These are phyloP conservation scores for Trichoderma asperellum DNA, from an alignment of 2,329 filamentous ascomycete species.

Conservation along the genomic window DNA sequence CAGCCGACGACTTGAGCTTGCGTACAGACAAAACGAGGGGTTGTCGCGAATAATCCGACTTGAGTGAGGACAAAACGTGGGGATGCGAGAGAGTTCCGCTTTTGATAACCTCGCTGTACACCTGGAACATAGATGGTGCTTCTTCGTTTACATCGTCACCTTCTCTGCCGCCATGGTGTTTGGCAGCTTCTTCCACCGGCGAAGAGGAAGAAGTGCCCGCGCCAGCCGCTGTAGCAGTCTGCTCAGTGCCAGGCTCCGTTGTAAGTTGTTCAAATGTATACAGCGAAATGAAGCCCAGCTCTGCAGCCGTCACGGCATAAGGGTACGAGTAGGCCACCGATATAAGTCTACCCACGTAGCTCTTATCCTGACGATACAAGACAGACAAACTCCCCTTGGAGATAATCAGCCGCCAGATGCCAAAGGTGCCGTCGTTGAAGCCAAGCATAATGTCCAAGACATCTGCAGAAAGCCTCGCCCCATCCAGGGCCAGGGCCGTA, in stretches of 20 bases:
- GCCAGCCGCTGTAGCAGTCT: background rate
- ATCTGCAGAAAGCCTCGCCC: slow-evolving; percentile 48
- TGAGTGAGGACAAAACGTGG: slow-evolving; percentile 72
- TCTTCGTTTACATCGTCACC: background rate
- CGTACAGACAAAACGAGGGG: slow-evolving; percentile 84
- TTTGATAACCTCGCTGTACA: slow-evolving; percentile 4
- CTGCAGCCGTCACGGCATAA: slow-evolving; percentile 78
- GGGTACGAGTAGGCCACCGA: slow-evolving; percentile 74
- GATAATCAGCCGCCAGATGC: slow-evolving; percentile 65
- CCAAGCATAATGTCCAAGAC: slow-evolving; percentile 67
- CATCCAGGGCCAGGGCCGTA: slow-evolving; percentile 69
- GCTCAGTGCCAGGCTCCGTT: slow-evolving; percentile 7
- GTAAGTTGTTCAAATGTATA: slow-evolving; percentile 62
- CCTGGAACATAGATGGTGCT: background rate
- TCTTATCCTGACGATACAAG: slow-evolving; percentile 63
- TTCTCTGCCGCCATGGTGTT: background rate
- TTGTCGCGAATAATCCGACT: slow-evolving; percentile 76
- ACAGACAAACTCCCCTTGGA: slow-evolving; percentile 48
- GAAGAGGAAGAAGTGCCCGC: background rate
- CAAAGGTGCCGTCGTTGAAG: slow-evolving; percentile 72
- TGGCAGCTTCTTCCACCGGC: background rate
- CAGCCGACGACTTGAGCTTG: slow-evolving; percentile 62
- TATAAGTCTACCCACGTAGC: slow-evolving; percentile 67
- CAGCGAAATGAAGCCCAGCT: slow-evolving; percentile 72
- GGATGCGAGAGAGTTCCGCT: slow-evolving; percentile 35